Conservation (phyloP, 2,329 filamentous ascomycete genomes). For the Ophiostoma sp. region DNA sequence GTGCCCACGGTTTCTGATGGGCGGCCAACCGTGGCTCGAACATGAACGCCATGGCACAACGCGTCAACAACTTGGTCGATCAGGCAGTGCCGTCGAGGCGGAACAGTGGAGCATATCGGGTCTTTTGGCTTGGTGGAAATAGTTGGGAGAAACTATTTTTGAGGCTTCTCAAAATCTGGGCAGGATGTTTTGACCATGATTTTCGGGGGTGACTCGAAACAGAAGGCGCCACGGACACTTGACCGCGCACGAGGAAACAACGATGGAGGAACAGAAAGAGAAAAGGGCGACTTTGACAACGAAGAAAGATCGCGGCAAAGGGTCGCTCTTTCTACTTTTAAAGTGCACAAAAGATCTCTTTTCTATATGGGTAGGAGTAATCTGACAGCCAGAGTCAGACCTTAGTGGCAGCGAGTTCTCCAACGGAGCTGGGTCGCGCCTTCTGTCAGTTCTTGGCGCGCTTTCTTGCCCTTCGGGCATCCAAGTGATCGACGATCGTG, state of each 20-base stretch:
- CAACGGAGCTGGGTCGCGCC: neutral
- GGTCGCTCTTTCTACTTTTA: slow-evolving; percentile 9
- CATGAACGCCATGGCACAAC: neutral
- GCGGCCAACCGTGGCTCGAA: neutral
- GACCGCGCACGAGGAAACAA: neutral
- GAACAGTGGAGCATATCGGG: neutral
- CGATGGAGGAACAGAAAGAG: neutral
- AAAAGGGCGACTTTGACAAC: neutral
- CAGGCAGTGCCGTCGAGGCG: neutral
- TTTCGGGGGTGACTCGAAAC: neutral
- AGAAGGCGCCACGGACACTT: neutral
- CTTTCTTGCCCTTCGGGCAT: neutral
- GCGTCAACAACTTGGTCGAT: neutral
- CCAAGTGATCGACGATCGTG: neutral
- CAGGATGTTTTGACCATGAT: neutral
- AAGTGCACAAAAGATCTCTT: neutral
- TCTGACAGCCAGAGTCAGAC: neutral
- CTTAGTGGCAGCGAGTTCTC: neutral
- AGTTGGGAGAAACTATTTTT: neutral
- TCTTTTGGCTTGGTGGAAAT: neutral
- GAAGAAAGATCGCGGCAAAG: neutral
- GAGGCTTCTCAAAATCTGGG: neutral
- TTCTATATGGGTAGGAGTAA: neutral
- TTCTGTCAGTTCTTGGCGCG: neutral
- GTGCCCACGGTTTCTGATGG: neutral